Evolutionary conservation across 1,284 basidiomycete genomes (phyloP).

Genomic region (Papiliotrema flavescens): DNA sequence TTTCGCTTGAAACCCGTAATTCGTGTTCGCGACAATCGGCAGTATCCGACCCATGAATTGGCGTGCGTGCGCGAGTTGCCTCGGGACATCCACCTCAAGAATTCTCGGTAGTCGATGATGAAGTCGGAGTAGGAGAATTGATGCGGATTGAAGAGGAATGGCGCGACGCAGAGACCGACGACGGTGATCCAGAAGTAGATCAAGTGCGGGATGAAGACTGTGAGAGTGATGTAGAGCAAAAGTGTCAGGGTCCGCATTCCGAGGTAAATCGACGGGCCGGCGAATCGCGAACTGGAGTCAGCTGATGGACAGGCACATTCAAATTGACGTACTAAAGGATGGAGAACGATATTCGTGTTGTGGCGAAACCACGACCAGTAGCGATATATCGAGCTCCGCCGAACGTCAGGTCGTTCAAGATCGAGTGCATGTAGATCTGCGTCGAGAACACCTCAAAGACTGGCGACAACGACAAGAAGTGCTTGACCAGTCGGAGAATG

Average conservation of each 20-base stretch:
- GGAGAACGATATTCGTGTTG: conserved; percentile 85
- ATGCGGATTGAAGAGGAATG: conserved; percentile 95
- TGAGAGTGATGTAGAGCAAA: conserved; percentile 83
- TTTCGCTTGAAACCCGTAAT: conserved; percentile 98
- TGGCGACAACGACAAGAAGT: conserved; percentile 88
- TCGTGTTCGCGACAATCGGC: conserved; percentile 86
- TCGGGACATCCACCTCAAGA: conserved; percentile 94
- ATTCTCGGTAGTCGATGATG: conserved; percentile 93
- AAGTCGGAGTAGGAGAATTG: conserved; percentile 94
- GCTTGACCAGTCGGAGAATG: conserved; percentile 80
- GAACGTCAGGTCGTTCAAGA: conserved; percentile 88
- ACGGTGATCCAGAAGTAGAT: conserved; percentile 96
- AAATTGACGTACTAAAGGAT: conserved; percentile 62
- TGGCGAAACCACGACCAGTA: conserved; percentile 98
- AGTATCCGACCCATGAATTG: conserved; percentile 98
- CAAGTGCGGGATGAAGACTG: conserved; percentile 82
- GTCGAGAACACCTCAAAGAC: conserved; percentile 95
- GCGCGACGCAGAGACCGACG: conserved; percentile 79
- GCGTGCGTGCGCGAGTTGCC: conserved; percentile 94
- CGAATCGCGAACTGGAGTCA: conserved; percentile 70
- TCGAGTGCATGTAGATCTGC: conserved; percentile 93
- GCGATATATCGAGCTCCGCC: conserved; percentile 96
- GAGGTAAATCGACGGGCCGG: conserved; percentile 92
- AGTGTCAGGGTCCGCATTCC: conserved; percentile 87
- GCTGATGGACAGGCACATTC: neutral